Evolutionary conservation across 2,329 filamentous ascomycete genomes (phyloP).

Genomic region (Taxawa tesnikishii): DNA sequence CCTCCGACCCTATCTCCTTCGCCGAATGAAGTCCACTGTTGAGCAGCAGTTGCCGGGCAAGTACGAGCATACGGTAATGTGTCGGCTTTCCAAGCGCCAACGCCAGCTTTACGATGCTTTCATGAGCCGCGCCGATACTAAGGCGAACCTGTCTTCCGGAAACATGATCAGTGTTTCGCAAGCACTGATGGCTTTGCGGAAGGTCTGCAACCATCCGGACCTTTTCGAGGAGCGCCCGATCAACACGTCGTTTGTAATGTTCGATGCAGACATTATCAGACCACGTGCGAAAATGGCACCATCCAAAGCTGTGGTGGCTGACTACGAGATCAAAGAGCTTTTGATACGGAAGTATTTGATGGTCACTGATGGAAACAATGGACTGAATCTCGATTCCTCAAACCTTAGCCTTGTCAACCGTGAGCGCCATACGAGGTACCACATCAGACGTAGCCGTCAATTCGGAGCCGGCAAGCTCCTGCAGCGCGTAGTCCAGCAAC

Average conservation of each 20-base stretch:
- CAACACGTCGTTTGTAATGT: conserved; percentile 92
- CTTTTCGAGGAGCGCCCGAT: conserved; percentile 93
- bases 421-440: conserved; percentile 39
- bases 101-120: conserved; percentile 95
- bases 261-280: conserved; percentile 26
- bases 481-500: conserved; percentile 58
- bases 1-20: conserved; percentile 78
- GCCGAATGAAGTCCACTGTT: conserved; percentile 87
- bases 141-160: conserved; percentile 76
- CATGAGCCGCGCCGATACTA: conserved; percentile 77
- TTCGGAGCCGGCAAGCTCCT: conserved; percentile 56
- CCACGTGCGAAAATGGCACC: conserved; percentile 8
- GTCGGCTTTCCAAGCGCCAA: conserved; percentile 87
- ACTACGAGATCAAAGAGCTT: conserved; percentile 61
- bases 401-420: conserved; percentile 7
- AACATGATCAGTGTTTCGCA: conserved; percentile 98
- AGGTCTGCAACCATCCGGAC: conserved; percentile 97
- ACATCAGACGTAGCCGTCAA: conserved; percentile 21
- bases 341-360: conserved; percentile 56
- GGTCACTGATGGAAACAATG: conserved; percentile 43
- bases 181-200: conserved; percentile 91
- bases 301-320: conserved; percentile 53
- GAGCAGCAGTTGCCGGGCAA: conserved; percentile 99
- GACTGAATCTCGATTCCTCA: conserved; percentile 66
- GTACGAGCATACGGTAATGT: conserved; percentile 94